Base-by-base conservation (phyloP, 768 basidiomycete species). In the Grammothele lineata region DNA sequence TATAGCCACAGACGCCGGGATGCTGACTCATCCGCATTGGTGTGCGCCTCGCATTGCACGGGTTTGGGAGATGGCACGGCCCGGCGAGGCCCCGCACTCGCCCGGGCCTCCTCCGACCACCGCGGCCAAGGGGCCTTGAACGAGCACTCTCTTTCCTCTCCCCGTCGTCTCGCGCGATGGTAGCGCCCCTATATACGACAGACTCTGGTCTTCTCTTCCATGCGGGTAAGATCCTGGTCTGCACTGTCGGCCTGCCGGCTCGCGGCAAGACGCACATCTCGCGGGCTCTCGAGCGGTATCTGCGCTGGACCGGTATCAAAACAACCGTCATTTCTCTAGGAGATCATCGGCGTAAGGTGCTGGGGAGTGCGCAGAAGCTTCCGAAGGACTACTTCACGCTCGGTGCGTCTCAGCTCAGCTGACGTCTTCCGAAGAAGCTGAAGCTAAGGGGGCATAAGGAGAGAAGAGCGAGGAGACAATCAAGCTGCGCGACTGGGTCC, bases 271-370 rank as follows among this genome's bases (percentile, higher is more conserved):
- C 96, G 0, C 96, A 99, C 64, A 92, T 98, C 47, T 95, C 93
- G 1, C 80, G 94, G 32, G 85, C 95, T 6, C 76, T 98, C 11
- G 95, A 98, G 65, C 82, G 96, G n/a, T 99, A 99, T 67, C 77
- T 99, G 1, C 77, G 92, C 65, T 99, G 96, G 96, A 89, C 92
- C 66, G 96, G 96, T 24, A 90, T 99, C 44, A 97, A 95, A 67
- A 95, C 92, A 0, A 81, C 87, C 53, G 96, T 98, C 44, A 84
- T 97, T 46, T 94, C 92, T 5, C 73, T 99, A 9, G 96, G 96
- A 18, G 96, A 99, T 67, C 93, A 95, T 66, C 80, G 96, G 37
- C 71, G 96, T 43, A 91, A 92, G 73, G 80, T 83, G 0, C 70
- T 98, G 14, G 96, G 96, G 7, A 85, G 87, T 0, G 88, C 92